Evolutionary conservation across 352 stramenopile species (phyloP).

Genomic region (Pythium sp.): DNA sequence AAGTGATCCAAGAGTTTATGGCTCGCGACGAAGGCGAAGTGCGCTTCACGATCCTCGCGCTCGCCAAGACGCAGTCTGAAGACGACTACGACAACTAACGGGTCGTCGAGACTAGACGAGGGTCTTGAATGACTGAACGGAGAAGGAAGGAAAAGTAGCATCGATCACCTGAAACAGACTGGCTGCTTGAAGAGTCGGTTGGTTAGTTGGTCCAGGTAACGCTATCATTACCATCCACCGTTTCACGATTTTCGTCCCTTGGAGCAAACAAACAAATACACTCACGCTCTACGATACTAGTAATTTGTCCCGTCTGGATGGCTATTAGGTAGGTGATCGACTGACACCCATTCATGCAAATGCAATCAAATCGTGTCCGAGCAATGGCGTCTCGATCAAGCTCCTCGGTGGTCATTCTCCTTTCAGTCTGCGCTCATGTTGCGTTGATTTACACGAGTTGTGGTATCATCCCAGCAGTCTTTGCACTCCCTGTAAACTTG

Average conservation of each 20-base stretch:
- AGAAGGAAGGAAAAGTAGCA: slow-evolving; percentile 1
- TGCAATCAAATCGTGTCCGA: background rate
- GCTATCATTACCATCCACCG: background rate
- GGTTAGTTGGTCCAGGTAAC: background rate
- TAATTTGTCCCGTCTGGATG: background rate
- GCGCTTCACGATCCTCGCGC: slow-evolving; percentile 93
- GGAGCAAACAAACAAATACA: background rate
- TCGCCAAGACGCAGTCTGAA: slow-evolving; percentile 67
- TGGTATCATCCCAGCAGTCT: background rate
- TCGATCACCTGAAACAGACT: background rate
- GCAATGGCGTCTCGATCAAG: background rate
- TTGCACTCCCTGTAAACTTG: slow-evolving; percentile 17
- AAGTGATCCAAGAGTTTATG: slow-evolving; percentile 94
- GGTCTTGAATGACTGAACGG: background rate
- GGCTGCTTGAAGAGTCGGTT: slow-evolving; percentile 5
- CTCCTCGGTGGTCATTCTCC: background rate
- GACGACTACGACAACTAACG: slow-evolving; percentile 25
- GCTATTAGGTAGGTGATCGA: too few species aligned
- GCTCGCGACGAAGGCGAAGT: slow-evolving; percentile 91
- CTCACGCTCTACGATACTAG: background rate
- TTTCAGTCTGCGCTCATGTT: background rate
- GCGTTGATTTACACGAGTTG: background rate
- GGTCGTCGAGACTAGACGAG: background rate
- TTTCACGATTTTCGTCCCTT: background rate
- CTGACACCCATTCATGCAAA: background rate